Conservation (phyloP, 192 early-diverging fungal genomes). For the Gryganskiella cystojenkinii region DNA sequence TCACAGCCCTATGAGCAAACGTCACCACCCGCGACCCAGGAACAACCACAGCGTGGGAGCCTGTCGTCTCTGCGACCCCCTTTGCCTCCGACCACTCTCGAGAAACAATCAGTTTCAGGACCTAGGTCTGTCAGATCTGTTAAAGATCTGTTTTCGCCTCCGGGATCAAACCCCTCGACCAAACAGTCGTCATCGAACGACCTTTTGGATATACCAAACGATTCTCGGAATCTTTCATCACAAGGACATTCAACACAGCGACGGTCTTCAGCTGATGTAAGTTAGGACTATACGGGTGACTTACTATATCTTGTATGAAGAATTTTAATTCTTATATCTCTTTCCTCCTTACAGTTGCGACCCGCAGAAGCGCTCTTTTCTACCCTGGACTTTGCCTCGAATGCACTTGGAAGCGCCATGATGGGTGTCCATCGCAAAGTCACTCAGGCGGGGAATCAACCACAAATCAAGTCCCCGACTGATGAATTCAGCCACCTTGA, state of each 20-base stretch:
- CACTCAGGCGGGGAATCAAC: conserved; percentile 14
- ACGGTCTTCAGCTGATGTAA: conserved; percentile 33
- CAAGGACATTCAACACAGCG: background rate
- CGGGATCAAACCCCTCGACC: background rate
- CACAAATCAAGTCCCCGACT: background rate
- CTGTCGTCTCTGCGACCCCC: too few species aligned
- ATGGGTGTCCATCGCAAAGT: conserved; percentile 47
- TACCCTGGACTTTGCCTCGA: conserved; percentile 49
- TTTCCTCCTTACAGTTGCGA: too few species aligned
- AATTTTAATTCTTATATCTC: background rate
- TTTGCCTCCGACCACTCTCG: background rate
- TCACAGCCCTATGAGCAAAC: too few species aligned
- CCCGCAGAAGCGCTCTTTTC: conserved; percentile 38
- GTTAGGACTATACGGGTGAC: background rate
- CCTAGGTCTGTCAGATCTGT: background rate
- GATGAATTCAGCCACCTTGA: too few species aligned
- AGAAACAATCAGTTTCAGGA: background rate
- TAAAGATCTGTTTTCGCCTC: conserved; percentile 14
- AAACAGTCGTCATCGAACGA: background rate
- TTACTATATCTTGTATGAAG: background rate
- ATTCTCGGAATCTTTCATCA: background rate
- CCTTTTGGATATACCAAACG: background rate
- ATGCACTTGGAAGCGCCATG: conserved; percentile 49
- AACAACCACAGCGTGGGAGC: too few species aligned
- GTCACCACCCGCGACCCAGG: too few species aligned